Evolutionary conservation across 345 rosid genomes (phyloP).

Genomic region (Melaleuca alternifolia): DNA sequence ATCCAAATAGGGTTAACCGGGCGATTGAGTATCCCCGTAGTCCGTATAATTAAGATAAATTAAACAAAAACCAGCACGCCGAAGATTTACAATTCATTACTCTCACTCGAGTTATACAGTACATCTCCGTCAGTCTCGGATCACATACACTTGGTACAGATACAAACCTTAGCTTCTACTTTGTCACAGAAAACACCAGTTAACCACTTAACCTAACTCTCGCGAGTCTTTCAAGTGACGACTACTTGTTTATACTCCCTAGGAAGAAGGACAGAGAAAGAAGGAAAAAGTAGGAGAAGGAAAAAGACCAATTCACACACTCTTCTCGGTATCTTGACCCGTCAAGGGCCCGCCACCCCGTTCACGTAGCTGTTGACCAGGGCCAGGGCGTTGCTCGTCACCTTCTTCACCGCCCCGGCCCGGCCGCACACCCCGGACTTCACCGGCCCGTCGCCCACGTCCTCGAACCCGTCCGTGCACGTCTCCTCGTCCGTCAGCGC

Average conservation of each 20-base stretch:
- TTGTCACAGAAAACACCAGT: background rate
- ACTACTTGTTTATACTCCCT: background rate
- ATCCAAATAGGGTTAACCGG: background rate
- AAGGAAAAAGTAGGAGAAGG: background rate
- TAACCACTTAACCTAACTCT: background rate
- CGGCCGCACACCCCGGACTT: slow-evolving; percentile 32
- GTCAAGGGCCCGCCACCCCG: background rate
- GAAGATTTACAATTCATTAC: background rate
- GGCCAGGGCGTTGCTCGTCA: slow-evolving; percentile 79
- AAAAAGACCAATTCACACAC: background rate
- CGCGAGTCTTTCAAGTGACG: background rate
- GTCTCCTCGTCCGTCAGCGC: slow-evolving; percentile 82
- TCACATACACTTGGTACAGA: background rate
- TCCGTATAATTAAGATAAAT: background rate
- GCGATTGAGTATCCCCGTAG: background rate
- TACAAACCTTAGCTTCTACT: too few relatives aligned
- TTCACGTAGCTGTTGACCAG: slow-evolving; percentile 54
- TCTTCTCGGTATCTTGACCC: background rate
- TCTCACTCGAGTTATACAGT: background rate
- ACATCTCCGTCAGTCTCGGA: background rate
- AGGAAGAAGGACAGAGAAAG: background rate
- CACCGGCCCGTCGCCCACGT: slow-evolving; percentile 35
- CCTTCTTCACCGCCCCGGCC: slow-evolving; percentile 41
- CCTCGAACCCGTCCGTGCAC: slow-evolving; percentile 76
- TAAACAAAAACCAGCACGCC: background rate